Base-by-base conservation (phyloP, 2,329 filamentous ascomycete genomes). In the Colletotrichum aenigma region DNA sequence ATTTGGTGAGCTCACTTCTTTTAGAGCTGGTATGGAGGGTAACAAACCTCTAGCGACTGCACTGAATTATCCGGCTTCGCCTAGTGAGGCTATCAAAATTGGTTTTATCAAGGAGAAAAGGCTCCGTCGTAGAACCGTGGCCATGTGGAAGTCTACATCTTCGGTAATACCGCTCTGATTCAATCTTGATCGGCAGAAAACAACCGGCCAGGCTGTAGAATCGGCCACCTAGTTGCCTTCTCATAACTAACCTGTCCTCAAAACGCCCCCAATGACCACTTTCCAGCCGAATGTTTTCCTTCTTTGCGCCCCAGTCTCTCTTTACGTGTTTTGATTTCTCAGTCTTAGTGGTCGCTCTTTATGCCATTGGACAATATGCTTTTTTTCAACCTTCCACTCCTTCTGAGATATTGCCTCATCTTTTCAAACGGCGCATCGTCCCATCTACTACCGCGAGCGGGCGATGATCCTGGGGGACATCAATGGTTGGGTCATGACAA, bases 281-380 rank as follows among this genome's bases (percentile, higher is more conserved):
- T 7, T 13, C 10, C 0, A 21, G 10, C 1, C 15, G 0, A 21
- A 48, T 10, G 6, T n/a, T 12, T 0, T 0, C 10, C 1, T n/a
- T 10, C 38, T 21, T 48, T 43, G 4, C 38, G n/a, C 10, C 1
- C n/a, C n/a, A 48, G 43, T 52, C n/a, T 21, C 43, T 48, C 43
- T 0, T 21, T 52, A 21, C 10, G 4, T 7, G 0, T 52, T 52
- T n/a, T 52, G 9, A 1, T 1, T 13, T 52, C 6, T 12, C 12
- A 13, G 43, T 52, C 43, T 21, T 4, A 48, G 38, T 48, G 38
- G 38, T 52, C 43, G 2, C n/a, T 52, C 12, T 52, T 52, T 52
- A 21, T 52, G 43, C 43, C 43, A 21, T 52, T 24, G 0, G n/a
- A 52, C 43, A 52, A 0, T 0, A 52, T 52, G 43, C 9, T 52